Base-by-base conservation (phyloP, 2,329 filamentous ascomycete species). In the Talaromyces sp. region DNA sequence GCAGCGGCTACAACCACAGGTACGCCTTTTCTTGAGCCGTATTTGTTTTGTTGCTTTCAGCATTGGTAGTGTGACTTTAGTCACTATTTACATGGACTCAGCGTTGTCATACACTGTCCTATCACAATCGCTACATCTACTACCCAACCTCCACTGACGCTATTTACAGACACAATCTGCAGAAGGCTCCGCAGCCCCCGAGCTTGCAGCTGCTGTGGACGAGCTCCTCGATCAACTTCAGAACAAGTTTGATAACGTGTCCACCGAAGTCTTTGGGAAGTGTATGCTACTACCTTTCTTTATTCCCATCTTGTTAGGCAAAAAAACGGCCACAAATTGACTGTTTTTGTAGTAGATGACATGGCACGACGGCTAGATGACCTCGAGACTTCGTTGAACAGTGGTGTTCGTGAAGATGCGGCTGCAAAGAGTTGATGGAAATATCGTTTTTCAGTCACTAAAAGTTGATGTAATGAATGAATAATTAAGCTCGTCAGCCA, bases 331-430 rank as follows among this genome's bases (percentile, higher is more conserved):
- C 1, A 3, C 3, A 26, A n/a, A 24, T 24, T 61, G 12, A 57
- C 26, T 24, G 8, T 46, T n/a, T 19, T 41, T 46, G 27, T 62
- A 96, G 92, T 97, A 89, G 92, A 96, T 70, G 92, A 96, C 64
- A 96, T 97, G 92, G 89, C 90, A 14, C 83, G 88, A 62, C 85
- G 92, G 27, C 78, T 97, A 24, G 92, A 97, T 71, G 91, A 87
- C 61, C 82, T 97, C 11, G 92, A 95, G 73, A 81, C 88, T 26
- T 87, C 88, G 14, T 80, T 95, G 51, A 81, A 85, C 67, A 67
- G 65, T 76, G 70, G 59, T 63, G 69, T 55, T 62, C 67, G 29
- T 46, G 43, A 46, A 24, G 43, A 46, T 24, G 65, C 58, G 74
- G 80, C 60, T 11, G 65, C 54, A 6, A 59, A 58, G 32, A 32